These are phyloP conservation scores for Trametopsis cervina DNA, from an alignment of 768 basidiomycete species.

Conservation along the genomic window DNA sequence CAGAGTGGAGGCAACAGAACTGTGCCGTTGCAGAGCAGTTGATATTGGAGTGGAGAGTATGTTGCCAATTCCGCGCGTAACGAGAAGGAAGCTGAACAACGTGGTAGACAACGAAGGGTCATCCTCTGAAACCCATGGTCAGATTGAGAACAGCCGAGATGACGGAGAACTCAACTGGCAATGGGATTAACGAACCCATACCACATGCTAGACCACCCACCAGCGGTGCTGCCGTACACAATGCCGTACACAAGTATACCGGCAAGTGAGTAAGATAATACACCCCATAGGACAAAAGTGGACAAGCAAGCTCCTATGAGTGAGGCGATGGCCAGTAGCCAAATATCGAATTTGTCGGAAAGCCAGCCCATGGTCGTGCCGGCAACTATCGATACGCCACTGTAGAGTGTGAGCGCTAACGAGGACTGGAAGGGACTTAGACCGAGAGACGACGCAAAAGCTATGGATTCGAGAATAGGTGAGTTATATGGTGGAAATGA, in stretches of 20 bases:
- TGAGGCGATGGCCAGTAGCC: conserved; percentile 17
- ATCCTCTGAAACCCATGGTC: conserved; percentile 12
- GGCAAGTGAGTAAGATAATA: conserved; percentile 17
- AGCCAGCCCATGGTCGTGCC: conserved; percentile 14
- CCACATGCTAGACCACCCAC: conserved; percentile 28
- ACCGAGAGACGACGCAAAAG: conserved; percentile 16
- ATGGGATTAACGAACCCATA: conserved; percentile 20
- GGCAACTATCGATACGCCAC: conserved; percentile 15
- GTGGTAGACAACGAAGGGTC: conserved; percentile 18
- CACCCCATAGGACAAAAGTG: conserved; percentile 28
- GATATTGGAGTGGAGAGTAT: conserved; percentile 24
- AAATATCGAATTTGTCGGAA: conserved; percentile 17
- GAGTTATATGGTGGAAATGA: not conserved
- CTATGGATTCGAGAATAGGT: conserved; percentile 1
- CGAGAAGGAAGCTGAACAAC: conserved; percentile 18
- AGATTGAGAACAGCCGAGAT: not conserved
- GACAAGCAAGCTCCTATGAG: conserved; percentile 18
- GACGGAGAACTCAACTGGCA: conserved; percentile 14
- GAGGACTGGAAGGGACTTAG: conserved; percentile 12
- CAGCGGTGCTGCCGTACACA: conserved; percentile 26
- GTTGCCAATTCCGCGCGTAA: conserved; percentile 22
- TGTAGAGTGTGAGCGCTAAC: conserved; percentile 16
- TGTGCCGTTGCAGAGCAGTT: conserved; percentile 16
- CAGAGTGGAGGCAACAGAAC: not conserved
- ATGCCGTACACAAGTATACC: conserved; percentile 24